phyloP scores from a whole-genome alignment of 1,284 basidiomycete genomes.

The Trametes hirsuta region DNA sequence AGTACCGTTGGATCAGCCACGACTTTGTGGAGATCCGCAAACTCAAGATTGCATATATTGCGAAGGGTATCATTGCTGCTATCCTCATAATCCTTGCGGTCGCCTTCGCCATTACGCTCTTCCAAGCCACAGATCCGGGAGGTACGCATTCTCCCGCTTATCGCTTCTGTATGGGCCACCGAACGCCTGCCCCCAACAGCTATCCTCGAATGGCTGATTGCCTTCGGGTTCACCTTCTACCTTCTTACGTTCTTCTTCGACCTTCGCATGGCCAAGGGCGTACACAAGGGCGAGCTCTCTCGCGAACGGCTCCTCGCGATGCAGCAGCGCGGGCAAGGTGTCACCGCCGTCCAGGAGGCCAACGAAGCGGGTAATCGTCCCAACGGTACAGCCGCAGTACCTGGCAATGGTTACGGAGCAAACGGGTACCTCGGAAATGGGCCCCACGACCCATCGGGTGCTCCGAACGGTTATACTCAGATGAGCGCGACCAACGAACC shows the following conservation, averaged over 20 bases:
- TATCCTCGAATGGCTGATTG: slow-evolving; percentile 73
- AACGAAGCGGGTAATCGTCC: slow-evolving; percentile 7
- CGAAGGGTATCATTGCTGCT: slow-evolving; percentile 61
- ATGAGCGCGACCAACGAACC: slow-evolving; percentile 7
- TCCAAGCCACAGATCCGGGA: slow-evolving; percentile 48
- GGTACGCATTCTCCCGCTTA: slow-evolving; percentile 41
- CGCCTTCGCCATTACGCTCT: slow-evolving; percentile 60
- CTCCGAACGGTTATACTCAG: neutral
- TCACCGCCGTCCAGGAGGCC: slow-evolving; percentile 7
- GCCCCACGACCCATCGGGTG: neutral
- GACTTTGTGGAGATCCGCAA: slow-evolving; percentile 51
- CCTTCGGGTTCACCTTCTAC: slow-evolving; percentile 62
- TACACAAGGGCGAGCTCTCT: slow-evolving; percentile 20
- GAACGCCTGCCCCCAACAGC: slow-evolving; percentile 36
- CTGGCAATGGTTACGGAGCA: neutral
- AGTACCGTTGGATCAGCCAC: slow-evolving; percentile 69
- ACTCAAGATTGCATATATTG: slow-evolving; percentile 58
- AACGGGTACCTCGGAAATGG: neutral
- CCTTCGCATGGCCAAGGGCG: slow-evolving; percentile 24
- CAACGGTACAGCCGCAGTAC: no score
- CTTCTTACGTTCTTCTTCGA: slow-evolving; percentile 26
- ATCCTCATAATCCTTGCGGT: slow-evolving; percentile 63
- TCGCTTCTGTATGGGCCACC: neutral
- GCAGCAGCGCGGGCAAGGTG: slow-evolving; percentile 12
- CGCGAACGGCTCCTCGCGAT: slow-evolving; percentile 17